phyloP scores from a whole-genome alignment of 345 rosid species.

The Citrus reticulata region DNA sequence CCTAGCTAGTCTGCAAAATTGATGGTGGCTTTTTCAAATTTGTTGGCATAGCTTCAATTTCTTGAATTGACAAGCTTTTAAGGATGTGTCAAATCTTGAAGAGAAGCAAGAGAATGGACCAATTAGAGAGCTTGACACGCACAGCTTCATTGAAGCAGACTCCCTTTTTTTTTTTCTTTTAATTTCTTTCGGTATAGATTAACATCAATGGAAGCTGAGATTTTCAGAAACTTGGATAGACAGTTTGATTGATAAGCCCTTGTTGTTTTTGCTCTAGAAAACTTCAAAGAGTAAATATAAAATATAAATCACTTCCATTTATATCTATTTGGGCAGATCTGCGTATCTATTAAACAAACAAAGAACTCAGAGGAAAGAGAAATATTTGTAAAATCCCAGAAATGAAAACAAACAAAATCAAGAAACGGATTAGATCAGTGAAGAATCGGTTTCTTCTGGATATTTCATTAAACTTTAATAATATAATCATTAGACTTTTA shows the following conservation, averaged over 20 bases:
- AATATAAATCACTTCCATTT: not conserved
- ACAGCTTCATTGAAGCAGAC: slow-evolving; percentile 18
- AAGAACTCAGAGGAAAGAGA: slow-evolving; percentile 4
- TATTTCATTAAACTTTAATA: too few relatives aligned
- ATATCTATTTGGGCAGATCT: slow-evolving; percentile 8
- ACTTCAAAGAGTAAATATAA: not conserved
- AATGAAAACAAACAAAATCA: not conserved
- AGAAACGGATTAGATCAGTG: not conserved
- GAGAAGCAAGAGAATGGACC: slow-evolving; percentile 14
- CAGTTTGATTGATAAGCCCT: not conserved
- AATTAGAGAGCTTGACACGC: slow-evolving; percentile 23
- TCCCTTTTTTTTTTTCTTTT: too few relatives aligned
- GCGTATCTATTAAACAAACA: slow-evolving; percentile 2
- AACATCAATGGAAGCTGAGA: slow-evolving; percentile 2
- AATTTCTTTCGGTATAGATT: not conserved
- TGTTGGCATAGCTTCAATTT: not conserved
- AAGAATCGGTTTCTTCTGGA: too few relatives aligned
- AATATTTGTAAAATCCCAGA: slow-evolving; percentile 9
- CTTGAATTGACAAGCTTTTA: slow-evolving; percentile 19
- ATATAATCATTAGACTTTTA: not conserved
- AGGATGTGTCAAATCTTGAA: slow-evolving; percentile 18
- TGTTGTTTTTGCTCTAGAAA: not conserved
- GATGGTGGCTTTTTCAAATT: not conserved
- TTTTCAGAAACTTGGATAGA: slow-evolving; percentile 2
- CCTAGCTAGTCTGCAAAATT: not conserved